Conservation (phyloP, 495 filamentous ascomycete species). For the Xylaria cubensis region DNA sequence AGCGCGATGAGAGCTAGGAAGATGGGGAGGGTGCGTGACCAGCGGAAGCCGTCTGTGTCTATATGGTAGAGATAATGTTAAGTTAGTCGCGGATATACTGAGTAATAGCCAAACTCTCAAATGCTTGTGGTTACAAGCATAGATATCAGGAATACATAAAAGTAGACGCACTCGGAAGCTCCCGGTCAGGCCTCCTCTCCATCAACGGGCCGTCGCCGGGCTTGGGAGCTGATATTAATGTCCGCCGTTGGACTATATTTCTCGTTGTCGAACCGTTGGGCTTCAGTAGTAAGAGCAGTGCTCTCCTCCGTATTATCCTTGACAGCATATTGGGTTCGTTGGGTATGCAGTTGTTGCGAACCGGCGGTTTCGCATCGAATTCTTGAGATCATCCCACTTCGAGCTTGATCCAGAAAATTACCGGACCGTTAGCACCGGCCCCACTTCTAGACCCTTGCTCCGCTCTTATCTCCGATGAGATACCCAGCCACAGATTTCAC, state of each 20-base stretch:
- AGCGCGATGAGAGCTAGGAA: constrained; percentile 65
- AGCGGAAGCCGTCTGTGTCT: constrained; percentile 49
- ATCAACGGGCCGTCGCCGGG: constrained; percentile 72
- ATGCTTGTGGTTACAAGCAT: not conserved
- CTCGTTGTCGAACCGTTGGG: constrained; percentile 24
- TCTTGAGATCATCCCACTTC: constrained; percentile 25
- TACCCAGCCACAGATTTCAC: not conserved
- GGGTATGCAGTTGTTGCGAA: constrained; percentile 23
- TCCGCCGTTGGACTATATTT: constrained; percentile 41
- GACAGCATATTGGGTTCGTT: constrained; percentile 44
- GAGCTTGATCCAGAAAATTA: constrained; percentile 13
- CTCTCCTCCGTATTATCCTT: constrained; percentile 45
- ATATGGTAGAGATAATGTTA: not conserved
- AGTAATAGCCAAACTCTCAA: not conserved
- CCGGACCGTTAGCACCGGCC: constrained; percentile 14
- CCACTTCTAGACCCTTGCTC: not conserved
- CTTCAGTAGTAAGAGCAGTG: constrained; percentile 30
- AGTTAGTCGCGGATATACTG: not conserved
- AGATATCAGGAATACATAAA: not conserved
- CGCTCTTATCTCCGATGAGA: not conserved
- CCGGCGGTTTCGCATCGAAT: constrained; percentile 4
- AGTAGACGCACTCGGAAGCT: constrained; percentile 65
- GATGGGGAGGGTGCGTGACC: constrained; percentile 58
- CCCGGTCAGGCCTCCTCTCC: constrained; percentile 80
- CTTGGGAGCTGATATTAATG: constrained; percentile 54